Evolutionary conservation across 2,329 filamentous ascomycete genomes (phyloP).

Genomic region (Penicillium sp.): DNA sequence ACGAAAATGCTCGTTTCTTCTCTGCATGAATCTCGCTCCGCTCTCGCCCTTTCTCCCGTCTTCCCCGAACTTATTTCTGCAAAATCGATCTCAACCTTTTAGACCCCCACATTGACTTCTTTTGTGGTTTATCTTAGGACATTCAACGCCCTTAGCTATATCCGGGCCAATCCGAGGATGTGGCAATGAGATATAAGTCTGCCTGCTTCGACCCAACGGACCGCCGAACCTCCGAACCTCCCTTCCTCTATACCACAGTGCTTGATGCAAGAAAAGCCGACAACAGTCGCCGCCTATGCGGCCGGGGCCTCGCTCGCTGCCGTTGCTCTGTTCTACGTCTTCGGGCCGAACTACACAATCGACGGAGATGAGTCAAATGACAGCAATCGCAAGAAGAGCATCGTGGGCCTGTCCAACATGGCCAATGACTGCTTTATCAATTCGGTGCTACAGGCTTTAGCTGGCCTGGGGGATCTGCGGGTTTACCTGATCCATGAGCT

Average conservation of each 20-base stretch:
- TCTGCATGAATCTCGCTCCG: constrained; percentile 25
- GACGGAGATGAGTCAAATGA: constrained; percentile 68
- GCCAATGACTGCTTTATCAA: constrained; percentile 98
- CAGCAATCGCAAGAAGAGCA: constrained; percentile 72
- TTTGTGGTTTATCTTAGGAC: not conserved
- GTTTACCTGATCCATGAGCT: constrained; percentile 90
- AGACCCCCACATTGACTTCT: not conserved
- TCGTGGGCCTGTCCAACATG: constrained; percentile 83
- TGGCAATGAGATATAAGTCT: constrained; percentile 15
- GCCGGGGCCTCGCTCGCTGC: constrained; percentile 93
- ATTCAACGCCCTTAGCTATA: not conserved
- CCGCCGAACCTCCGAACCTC: constrained; percentile 4
- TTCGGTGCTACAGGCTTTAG: constrained; percentile 87
- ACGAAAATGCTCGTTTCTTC: constrained; percentile 5
- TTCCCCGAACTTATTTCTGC: constrained; percentile 17
- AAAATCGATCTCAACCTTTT: not conserved
- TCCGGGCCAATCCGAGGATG: constrained; percentile 15
- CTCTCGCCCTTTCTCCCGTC: constrained; percentile 14
- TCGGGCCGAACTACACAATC: constrained; percentile 94
- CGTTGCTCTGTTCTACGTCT: constrained; percentile 93
- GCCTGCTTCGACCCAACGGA: constrained; percentile 9
- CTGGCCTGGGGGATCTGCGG: constrained; percentile 83
- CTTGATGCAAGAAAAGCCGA: constrained; percentile 75
- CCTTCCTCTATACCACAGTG: not conserved
- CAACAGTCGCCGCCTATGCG: constrained; percentile 86